A percentile compares a stretch with the other conserved stretches of the same genome.
phyloP scores from a whole-genome alignment of 257 asterid species.

The Craterostigma plantagineum region DNA sequence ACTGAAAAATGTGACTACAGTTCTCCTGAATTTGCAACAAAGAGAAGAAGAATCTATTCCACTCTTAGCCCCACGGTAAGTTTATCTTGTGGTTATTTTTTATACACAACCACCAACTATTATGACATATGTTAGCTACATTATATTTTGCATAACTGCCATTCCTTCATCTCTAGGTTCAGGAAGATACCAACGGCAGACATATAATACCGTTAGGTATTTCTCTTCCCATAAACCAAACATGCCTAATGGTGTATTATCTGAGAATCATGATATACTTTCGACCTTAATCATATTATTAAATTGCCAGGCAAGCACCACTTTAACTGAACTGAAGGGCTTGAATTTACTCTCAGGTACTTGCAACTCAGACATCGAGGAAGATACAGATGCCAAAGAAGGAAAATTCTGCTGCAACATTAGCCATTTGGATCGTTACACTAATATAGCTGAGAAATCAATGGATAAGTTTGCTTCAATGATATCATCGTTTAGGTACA shows the following conservation, averaged over 20 bases:
- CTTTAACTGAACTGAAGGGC: background rate
- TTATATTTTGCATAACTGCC: no score
- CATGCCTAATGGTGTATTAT: no score
- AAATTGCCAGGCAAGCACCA: no score
- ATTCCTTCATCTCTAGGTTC: no score
- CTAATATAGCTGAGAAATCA: constrained; percentile 70
- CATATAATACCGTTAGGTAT: no score
- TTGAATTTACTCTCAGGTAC: constrained; percentile 23
- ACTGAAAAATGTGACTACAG: constrained; percentile 14
- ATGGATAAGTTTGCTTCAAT: constrained; percentile 65
- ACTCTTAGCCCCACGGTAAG: constrained; percentile 30
- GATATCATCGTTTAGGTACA: constrained; percentile 64
- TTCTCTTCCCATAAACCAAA: no score
- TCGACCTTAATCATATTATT: no score
- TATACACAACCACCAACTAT: background rate
- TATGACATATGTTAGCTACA: no score
- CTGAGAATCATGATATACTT: no score
- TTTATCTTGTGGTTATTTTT: constrained; percentile 8
- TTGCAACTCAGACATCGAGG: constrained; percentile 14
- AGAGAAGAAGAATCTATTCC: constrained; percentile 36
- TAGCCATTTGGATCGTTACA: constrained; percentile 55
- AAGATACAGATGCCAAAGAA: constrained; percentile 17
- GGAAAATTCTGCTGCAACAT: constrained; percentile 54
- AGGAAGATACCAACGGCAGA: no score
- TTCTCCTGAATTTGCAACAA: constrained; percentile 15